Conservation (phyloP, 2,329 filamentous ascomycete species). For the Pezicula radicicola region DNA sequence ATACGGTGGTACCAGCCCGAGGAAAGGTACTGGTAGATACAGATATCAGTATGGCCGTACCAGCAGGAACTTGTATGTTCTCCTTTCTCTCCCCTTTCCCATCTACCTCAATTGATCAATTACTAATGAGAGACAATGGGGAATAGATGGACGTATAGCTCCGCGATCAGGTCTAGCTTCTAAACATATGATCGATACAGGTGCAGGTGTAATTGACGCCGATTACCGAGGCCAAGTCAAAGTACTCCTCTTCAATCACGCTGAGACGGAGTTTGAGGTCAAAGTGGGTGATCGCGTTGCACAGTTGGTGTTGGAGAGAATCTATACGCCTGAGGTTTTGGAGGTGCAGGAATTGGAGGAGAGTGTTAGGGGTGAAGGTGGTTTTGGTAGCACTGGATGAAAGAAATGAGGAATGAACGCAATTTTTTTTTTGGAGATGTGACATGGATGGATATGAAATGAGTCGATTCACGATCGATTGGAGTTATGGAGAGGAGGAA, state of each 20-base stretch:
- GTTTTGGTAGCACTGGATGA: slow-evolving; percentile 82
- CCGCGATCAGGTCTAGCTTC: slow-evolving; percentile 86
- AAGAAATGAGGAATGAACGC: neutral
- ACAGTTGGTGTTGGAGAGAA: slow-evolving; percentile 90
- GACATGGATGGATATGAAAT: neutral
- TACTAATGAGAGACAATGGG: neutral
- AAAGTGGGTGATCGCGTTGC: slow-evolving; percentile 87
- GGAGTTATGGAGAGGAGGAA: slow-evolving; percentile 5
- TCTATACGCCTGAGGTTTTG: slow-evolving; percentile 88
- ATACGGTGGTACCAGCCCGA: slow-evolving; percentile 72
- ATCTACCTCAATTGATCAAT: neutral
- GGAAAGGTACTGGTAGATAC: slow-evolving; percentile 88
- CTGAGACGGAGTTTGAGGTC: slow-evolving; percentile 75
- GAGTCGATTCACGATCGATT: neutral
- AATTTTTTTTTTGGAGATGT: neutral
- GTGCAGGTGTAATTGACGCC: slow-evolving; percentile 95
- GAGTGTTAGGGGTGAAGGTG: slow-evolving; percentile 85
- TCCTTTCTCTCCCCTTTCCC: neutral
- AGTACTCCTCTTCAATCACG: slow-evolving; percentile 92
- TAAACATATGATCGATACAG: slow-evolving; percentile 95
- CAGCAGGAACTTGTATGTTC: slow-evolving; percentile 78
- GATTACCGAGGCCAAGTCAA: slow-evolving; percentile 95
- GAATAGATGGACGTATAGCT: slow-evolving; percentile 78
- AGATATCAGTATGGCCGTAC: slow-evolving; percentile 87
- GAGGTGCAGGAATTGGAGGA: slow-evolving; percentile 86